phyloP scores from a whole-genome alignment of 805 yeast species.

The Cyberlindnera xishuangbannaensis region DNA sequence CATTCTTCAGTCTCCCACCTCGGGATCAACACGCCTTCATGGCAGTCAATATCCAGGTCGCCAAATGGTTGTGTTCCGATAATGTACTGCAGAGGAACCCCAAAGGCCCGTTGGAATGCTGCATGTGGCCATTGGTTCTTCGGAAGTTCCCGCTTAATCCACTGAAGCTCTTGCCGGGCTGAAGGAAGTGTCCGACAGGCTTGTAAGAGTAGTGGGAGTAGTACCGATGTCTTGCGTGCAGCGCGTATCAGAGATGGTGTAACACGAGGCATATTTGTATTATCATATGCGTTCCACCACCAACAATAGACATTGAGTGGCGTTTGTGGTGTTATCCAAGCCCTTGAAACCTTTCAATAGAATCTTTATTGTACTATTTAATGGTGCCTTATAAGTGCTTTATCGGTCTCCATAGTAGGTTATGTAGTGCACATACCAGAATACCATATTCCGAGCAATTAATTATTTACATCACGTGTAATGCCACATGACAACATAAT shows the following conservation, averaged over 20 bases:
- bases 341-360: too few relatives aligned
- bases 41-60: slow-evolving; percentile 50
- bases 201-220: slow-evolving; percentile 14
- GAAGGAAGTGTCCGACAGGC: slow-evolving; percentile 21
- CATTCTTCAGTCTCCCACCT: slow-evolving; percentile 96
- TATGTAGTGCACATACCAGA: too few relatives aligned
- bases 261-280: slow-evolving; percentile 16
- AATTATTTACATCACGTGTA: too few relatives aligned
- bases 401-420: too few relatives aligned
- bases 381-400: too few relatives aligned
- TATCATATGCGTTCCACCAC: too few relatives aligned
- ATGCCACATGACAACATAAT: too few relatives aligned
- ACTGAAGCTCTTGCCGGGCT: slow-evolving; percentile 53
- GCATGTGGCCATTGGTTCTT: slow-evolving; percentile 43
- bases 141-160: slow-evolving; percentile 61
- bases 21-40: slow-evolving; percentile 72
- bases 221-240: slow-evolving; percentile 9
- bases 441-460: too few relatives aligned
- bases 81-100: slow-evolving; percentile 78
- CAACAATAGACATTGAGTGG: too few relatives aligned
- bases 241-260: slow-evolving; percentile 9
- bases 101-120: slow-evolving; percentile 41
- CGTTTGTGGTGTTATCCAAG: too few relatives aligned
- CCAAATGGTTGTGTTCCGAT: slow-evolving; percentile 89
- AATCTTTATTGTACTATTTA: too few relatives aligned